Conservation (phyloP, 768 basidiomycete genomes). For the Guyanaporus albipodus region DNA sequence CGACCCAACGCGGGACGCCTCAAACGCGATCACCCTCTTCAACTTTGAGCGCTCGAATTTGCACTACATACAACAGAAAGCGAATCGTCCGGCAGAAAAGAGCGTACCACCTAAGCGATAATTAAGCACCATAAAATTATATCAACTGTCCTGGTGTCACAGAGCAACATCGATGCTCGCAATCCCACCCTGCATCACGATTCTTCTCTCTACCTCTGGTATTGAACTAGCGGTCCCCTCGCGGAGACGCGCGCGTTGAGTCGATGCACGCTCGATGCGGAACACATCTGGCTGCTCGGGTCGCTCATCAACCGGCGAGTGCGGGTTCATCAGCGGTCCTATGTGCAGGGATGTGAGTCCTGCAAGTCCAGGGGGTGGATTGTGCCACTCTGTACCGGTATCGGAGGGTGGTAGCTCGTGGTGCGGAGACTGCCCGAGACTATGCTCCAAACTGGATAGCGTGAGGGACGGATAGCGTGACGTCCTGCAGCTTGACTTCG, state of each 20-base stretch:
- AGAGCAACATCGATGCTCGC: conserved; percentile 24
- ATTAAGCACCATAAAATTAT: conserved; percentile 18
- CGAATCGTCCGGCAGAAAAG: no score
- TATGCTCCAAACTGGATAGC: conserved; percentile 15
- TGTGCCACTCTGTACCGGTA: conserved; percentile 20
- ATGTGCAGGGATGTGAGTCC: conserved; percentile 13
- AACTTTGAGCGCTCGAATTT: no score
- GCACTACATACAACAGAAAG: no score
- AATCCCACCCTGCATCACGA: conserved; percentile 21
- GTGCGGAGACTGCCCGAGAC: conserved; percentile 2
- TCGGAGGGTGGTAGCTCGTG: conserved; percentile 13
- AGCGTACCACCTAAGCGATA: no score
- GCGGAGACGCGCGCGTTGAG: conserved; percentile 22
- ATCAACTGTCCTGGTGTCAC: conserved; percentile 8
- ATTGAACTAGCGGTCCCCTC: conserved; percentile 11
- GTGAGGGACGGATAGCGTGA: conserved; percentile 31
- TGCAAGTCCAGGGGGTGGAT: conserved; percentile 23
- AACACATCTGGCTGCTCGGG: neutral
- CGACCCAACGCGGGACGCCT: no score
- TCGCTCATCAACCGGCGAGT: conserved; percentile 18
- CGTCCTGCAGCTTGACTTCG: conserved; percentile 8
- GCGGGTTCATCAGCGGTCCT: conserved; percentile 17
- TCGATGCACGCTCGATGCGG: neutral
- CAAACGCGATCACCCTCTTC: no score
- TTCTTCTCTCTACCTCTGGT: conserved; percentile 23